Evolutionary conservation across 2,329 filamentous ascomycete genomes (phyloP).

Genomic region (Ophiostoma montium): DNA sequence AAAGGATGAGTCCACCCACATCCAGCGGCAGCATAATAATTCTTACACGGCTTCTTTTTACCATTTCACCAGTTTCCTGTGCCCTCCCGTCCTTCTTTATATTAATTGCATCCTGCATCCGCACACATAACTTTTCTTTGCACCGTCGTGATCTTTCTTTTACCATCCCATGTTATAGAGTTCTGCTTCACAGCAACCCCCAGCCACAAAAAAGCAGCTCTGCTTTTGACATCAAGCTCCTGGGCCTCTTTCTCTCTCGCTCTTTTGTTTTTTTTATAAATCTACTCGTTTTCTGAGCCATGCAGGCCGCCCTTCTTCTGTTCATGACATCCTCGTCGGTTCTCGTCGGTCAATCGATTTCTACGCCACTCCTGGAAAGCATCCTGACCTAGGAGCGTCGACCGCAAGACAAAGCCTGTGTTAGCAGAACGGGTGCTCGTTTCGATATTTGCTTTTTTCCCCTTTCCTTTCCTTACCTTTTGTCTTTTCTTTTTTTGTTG

Average conservation of each 20-base stretch:
- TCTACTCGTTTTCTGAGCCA: constrained; percentile 19
- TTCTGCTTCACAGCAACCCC: not conserved
- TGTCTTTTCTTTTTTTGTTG: no score
- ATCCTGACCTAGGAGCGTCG: not conserved
- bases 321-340: constrained; percentile 21
- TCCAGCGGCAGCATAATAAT: not conserved
- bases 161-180: not conserved
- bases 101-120: not conserved
- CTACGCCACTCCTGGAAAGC: not conserved
- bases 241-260: not conserved
- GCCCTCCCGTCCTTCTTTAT: not conserved
- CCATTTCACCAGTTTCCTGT: no score
- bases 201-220: constrained; percentile 1
- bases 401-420: no score
- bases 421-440: no score
- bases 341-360: not conserved
- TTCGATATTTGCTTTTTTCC: no score
- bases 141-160: not conserved
- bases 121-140: not conserved
- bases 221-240: not conserved
- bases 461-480: no score
- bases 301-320: constrained; percentile 33
- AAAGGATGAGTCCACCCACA: constrained; percentile 3
- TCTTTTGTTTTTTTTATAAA: not conserved
- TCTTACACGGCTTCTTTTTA: no score